Evolutionary conservation across 1,284 basidiomycete genomes (phyloP).

Genomic region (Hortiboletus rubellus): DNA sequence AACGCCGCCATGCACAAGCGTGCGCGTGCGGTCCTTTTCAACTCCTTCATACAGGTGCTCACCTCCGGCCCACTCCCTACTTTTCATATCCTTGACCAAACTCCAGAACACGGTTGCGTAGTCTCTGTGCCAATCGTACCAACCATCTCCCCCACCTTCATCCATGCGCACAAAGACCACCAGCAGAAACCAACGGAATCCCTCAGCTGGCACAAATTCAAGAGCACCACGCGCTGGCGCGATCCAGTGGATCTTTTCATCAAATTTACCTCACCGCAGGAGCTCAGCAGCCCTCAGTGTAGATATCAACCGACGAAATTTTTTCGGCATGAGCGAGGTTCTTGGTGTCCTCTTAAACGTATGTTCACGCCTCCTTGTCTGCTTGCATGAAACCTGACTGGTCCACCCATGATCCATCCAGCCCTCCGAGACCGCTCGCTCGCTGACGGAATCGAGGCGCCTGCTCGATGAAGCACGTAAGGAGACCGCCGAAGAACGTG

Average conservation of each 20-base stretch:
- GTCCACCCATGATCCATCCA: conserved; percentile 32
- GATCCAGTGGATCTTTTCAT: conserved; percentile 69
- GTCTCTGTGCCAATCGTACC: conserved; percentile 5
- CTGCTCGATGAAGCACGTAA: conserved; percentile 73
- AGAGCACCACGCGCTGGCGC: conserved; percentile 35
- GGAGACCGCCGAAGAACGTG: conserved; percentile 67
- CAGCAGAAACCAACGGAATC: conserved; percentile 24
- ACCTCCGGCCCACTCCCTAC: conserved; percentile 7
- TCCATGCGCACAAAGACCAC: conserved; percentile 30
- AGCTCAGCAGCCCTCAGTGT: conserved; percentile 57
- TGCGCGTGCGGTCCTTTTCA: conserved; percentile 25
- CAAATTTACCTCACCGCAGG: conserved; percentile 61
- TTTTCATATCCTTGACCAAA: conserved; percentile 2
- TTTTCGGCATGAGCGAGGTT: conserved; percentile 80
- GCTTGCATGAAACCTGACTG: conserved; percentile 9
- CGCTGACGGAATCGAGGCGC: conserved; percentile 71
- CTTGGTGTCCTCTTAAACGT: conserved; percentile 75
- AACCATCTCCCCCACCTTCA: background rate
- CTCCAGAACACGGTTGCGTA: conserved; percentile 8
- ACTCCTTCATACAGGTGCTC: conserved; percentile 14
- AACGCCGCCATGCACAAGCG: conserved; percentile 28
- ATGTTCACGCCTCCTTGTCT: conserved; percentile 31
- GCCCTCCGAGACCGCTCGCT: conserved; percentile 76
- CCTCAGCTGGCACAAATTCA: conserved; percentile 23
- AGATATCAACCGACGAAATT: conserved; percentile 62